Conservation (phyloP, 495 filamentous ascomycete species). For the Tuber magnatum region DNA sequence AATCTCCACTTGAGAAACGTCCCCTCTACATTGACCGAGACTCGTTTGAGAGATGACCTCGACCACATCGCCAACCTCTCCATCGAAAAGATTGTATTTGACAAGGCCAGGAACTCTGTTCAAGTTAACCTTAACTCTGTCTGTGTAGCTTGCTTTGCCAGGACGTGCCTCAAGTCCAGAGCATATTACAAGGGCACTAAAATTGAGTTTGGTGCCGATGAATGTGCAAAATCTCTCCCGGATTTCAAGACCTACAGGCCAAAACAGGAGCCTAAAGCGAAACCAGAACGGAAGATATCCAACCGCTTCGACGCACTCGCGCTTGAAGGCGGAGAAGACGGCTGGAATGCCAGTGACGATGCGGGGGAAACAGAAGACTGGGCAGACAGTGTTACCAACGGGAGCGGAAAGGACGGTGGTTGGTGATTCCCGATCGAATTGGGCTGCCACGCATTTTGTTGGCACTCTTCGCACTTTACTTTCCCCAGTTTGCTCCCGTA, state of each 20-base stretch:
- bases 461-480: not conserved
- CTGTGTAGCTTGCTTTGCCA: slow-evolving; percentile 65
- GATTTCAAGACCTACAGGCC: slow-evolving; percentile 22
- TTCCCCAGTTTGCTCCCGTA: not conserved
- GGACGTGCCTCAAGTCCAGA: slow-evolving; percentile 72
- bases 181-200: slow-evolving; percentile 63
- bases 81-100: slow-evolving; percentile 59
- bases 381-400: slow-evolving; percentile 15
- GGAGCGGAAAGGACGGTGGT: slow-evolving; percentile 11
- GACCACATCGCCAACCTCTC: slow-evolving; percentile 77
- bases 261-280: slow-evolving; percentile 21
- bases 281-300: slow-evolving; percentile 17
- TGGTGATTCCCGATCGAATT: slow-evolving; percentile 9
- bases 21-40: slow-evolving; percentile 55
- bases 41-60: slow-evolving; percentile 61
- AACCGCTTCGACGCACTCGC: slow-evolving; percentile 33
- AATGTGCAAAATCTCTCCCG: slow-evolving; percentile 60
- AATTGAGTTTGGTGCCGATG: slow-evolving; percentile 66
- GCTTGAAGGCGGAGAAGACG: slow-evolving; percentile 16
- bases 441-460: not conserved
- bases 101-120: slow-evolving; percentile 50
- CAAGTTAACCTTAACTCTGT: slow-evolving; percentile 68
- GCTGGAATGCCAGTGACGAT: slow-evolving; percentile 13
- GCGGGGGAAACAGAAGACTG: slow-evolving; percentile 23
- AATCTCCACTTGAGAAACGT: slow-evolving; percentile 62